Conservation (phyloP, 2,329 filamentous ascomycete species). For the Pseudogymnoascus sp. region DNA sequence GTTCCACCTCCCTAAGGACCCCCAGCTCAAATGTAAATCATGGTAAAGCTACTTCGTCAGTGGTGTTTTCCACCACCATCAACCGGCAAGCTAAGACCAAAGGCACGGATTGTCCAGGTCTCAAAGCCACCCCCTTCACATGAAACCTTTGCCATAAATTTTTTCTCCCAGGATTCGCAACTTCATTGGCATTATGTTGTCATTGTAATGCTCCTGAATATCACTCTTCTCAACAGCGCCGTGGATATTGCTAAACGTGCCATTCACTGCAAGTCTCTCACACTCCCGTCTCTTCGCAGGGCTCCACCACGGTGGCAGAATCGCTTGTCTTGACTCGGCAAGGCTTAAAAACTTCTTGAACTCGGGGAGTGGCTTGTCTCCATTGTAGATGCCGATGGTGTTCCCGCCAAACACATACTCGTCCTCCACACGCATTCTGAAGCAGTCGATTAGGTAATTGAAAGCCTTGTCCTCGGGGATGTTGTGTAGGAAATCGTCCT, state of each 20-base stretch:
- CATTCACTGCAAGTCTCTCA: constrained; percentile 9
- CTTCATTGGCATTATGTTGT: constrained; percentile 16
- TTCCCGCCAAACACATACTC: constrained; percentile 14
- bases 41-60: not conserved
- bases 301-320: constrained; percentile 17
- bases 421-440: constrained; percentile 17
- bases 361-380: constrained; percentile 7
- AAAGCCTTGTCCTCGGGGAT: constrained; percentile 14
- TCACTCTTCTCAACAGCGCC: constrained; percentile 16
- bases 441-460: constrained; percentile 16
- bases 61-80: not conserved
- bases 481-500: constrained; percentile 12
- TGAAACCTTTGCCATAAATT: constrained; percentile 11
- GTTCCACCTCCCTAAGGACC: not conserved
- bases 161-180: constrained; percentile 18
- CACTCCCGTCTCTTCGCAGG: constrained; percentile 15
- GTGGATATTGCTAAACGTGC: constrained; percentile 12
- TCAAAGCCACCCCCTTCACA: not conserved
- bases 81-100: not conserved
- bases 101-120: not conserved
- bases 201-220: constrained; percentile 16
- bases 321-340: constrained; percentile 12
- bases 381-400: constrained; percentile 12
- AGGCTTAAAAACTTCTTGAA: constrained; percentile 17
- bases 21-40: not conserved